Base-by-base conservation (phyloP, 768 basidiomycete genomes). In the Pisolithus marmoratus region DNA sequence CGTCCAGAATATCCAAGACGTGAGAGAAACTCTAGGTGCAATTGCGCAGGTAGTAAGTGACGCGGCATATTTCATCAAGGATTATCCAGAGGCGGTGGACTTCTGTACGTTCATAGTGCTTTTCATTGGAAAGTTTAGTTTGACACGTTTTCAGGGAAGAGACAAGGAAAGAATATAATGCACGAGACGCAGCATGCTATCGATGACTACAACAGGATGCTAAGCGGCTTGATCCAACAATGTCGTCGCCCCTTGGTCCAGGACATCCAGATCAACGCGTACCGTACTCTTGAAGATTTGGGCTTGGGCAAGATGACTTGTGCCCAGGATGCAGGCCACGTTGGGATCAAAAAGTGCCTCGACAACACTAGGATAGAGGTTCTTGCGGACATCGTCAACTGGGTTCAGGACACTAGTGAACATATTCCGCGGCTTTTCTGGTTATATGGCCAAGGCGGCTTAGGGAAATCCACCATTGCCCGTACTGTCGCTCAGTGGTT, bases 371-470 rank as follows among this genome's bases (percentile, higher is more conserved):
- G 50, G 34, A 37, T 5, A 17, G 44, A 51, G 3, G 9, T 51
- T 15, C 23, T 51, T 14, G 12, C 27, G 17, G 24, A 51, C 2
- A 46, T 51, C n/a, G 34, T 22, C 2, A 4, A 6, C 14, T 51
- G 50, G 50, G 37, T 51, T 23, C 2, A 48, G 11, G 27, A 34
- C 17, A n/a, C 24, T n/a, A 45, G 27, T 37, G 31, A 27, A 24
- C 24, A 34, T 19, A 31, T 37, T 8, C 50, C 45, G 31, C 50
- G 44, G 6, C 20, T 48, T 17, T 27, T 51, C 14, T 51, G 45
- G 45, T 7, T 51, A 19, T 36, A 43, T 26, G 50, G 50, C 5
- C 34, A 29, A 24, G 63, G 24, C n/a, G 43, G 43, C 12, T 11
- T n/a, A 15, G 43, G 43, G 22, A 45, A 45, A 29, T 45, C 43